These are phyloP conservation scores for Saccharum officinarum DNA, from an alignment of 176 grass and related monocot genomes.

Conservation along the genomic window DNA sequence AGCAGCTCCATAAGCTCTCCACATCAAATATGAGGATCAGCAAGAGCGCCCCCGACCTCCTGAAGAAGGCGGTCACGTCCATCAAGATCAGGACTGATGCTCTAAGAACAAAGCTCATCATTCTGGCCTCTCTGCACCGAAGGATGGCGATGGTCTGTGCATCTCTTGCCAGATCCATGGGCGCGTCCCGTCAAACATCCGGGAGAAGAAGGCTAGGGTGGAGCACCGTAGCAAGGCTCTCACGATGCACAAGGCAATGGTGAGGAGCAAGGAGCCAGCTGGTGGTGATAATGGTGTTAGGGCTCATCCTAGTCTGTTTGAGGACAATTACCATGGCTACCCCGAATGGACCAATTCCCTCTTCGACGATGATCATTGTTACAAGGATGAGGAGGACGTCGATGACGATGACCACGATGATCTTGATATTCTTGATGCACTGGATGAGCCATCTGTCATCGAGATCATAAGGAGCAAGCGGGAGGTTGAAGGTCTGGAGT, in stretches of 20 bases:
- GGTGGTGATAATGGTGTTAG: not conserved
- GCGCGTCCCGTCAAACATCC: not conserved
- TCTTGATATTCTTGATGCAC: not conserved
- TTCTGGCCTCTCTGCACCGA: constrained; percentile 49
- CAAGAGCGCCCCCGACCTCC: constrained; percentile 51
- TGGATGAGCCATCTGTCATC: constrained; percentile 44
- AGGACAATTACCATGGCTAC: constrained; percentile 16
- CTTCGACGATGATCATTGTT: constrained; percentile 36
- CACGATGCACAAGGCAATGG: constrained; percentile 4
- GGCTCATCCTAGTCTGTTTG: not conserved
- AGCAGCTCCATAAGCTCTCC: not conserved
- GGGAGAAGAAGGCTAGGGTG: not conserved
- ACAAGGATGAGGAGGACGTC: not conserved
- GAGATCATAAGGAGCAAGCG: constrained; percentile 66
- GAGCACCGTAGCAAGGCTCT: constrained; percentile 37
- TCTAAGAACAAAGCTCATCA: constrained; percentile 54
- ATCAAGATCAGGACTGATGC: constrained; percentile 57
- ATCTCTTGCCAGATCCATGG: constrained; percentile 67
- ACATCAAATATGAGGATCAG: constrained; percentile 51
- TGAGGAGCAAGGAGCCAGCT: not conserved
- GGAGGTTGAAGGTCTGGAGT: constrained; percentile 57
- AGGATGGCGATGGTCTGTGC: constrained; percentile 37
- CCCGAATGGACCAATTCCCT: constrained; percentile 43
- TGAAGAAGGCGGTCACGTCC: constrained; percentile 58
- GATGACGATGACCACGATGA: constrained; percentile 2